phyloP scores from a whole-genome alignment of 306 rosid genomes.

The Gynostemma pentaphyllum region DNA sequence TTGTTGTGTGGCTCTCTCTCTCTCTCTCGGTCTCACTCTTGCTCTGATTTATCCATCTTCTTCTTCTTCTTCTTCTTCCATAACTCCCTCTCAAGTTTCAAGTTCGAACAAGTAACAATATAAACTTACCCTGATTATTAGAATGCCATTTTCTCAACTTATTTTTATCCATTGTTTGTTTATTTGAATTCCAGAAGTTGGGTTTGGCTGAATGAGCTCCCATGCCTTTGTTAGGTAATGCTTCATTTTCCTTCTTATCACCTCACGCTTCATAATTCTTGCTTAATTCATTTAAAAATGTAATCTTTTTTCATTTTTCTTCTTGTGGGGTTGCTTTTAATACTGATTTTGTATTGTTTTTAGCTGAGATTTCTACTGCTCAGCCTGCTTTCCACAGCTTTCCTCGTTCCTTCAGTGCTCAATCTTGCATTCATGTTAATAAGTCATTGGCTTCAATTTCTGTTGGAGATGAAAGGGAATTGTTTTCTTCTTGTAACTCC shows the following conservation, averaged over 20 bases:
- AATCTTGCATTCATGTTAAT: slow-evolving; percentile 26
- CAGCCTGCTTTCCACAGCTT: slow-evolving; percentile 50
- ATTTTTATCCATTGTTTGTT: slow-evolving; percentile 1
- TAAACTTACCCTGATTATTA: not conserved
- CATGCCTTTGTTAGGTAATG: slow-evolving; percentile 83
- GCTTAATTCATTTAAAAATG: not conserved
- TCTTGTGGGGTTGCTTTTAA: not conserved
- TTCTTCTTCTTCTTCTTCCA: slow-evolving; percentile 10
- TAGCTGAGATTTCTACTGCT: slow-evolving; percentile 59
- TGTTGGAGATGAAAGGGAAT: slow-evolving; percentile 28
- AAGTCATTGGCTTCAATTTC: slow-evolving; percentile 21
- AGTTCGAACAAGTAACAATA: not conserved
- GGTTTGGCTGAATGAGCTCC: slow-evolving; percentile 64
- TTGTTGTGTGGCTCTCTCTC: slow-evolving; percentile 10
- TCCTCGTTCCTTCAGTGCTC: slow-evolving; percentile 25
- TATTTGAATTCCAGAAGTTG: slow-evolving; percentile 19
- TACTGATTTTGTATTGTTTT: not conserved
- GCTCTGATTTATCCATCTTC: not conserved
- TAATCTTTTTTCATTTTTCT: not conserved
- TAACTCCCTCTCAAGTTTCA: slow-evolving; percentile 6
- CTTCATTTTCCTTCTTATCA: not conserved
- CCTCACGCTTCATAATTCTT: not conserved
- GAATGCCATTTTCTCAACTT: not conserved
- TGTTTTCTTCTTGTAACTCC: slow-evolving; percentile 29
- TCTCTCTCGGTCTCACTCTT: too few relatives aligned